Evolutionary conservation across 2,329 filamentous ascomycete species (phyloP).

Genomic region (Cladobotryum mycophilum): DNA sequence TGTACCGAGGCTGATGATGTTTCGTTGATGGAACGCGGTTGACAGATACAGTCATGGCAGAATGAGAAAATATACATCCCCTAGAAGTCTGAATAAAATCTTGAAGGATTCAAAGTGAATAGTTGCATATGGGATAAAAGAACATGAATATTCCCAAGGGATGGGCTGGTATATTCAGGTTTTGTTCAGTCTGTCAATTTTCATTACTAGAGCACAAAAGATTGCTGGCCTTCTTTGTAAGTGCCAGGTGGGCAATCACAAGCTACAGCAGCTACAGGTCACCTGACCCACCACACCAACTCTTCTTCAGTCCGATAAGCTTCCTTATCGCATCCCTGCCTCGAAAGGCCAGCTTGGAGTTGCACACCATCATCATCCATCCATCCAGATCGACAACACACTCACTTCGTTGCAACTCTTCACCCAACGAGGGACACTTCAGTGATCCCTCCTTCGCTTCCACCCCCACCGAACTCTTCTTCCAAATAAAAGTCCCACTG

Average conservation of each 20-base stretch:
- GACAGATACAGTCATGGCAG: too few species aligned
- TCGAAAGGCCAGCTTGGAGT: slow-evolving; percentile 10
- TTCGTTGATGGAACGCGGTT: too few species aligned
- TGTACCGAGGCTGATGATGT: too few species aligned
- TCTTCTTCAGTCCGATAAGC: slow-evolving; percentile 7
- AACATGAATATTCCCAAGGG: too few species aligned
- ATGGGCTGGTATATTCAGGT: too few species aligned
- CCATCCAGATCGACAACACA: not conserved
- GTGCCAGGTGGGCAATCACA: not conserved
- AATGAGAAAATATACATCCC: too few species aligned
- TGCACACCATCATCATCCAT: slow-evolving; percentile 1
- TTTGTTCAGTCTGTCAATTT: too few species aligned
- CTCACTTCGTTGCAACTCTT: not conserved
- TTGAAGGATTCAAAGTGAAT: too few species aligned
- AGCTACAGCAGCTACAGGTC: not conserved
- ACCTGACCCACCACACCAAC: slow-evolving; percentile 1
- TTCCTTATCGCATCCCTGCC: slow-evolving; percentile 7
- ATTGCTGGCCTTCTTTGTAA: too few species aligned
- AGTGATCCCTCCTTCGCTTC: not conserved
- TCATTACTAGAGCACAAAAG: too few species aligned
- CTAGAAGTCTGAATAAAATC: too few species aligned
- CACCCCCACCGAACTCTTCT: not conserved
- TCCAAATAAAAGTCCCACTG: not conserved
- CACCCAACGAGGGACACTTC: not conserved
- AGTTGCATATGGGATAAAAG: too few species aligned